Evolutionary conservation across 495 filamentous ascomycete species (phyloP).

Genomic region (Xylaria bambusicola): DNA sequence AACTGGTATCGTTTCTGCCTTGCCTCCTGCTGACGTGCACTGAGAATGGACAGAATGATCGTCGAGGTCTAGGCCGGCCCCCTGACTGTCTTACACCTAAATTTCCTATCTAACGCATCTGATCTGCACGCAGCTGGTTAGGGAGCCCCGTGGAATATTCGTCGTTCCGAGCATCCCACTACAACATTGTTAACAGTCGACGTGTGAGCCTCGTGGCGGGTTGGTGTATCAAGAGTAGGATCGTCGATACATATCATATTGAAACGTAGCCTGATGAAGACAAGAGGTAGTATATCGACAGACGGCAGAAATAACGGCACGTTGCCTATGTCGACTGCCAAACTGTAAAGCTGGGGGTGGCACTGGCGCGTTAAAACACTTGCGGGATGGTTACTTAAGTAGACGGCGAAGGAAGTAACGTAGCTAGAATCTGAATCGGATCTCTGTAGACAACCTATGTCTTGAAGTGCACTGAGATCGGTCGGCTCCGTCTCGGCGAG

Average conservation of each 20-base stretch:
- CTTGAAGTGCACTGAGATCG: neutral
- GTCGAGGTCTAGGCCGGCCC: neutral
- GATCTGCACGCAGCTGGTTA: neutral
- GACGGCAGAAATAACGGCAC: neutral
- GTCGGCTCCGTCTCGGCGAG: neutral
- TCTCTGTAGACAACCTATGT: conserved; percentile 2
- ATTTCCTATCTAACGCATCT: neutral
- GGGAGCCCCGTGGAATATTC: neutral
- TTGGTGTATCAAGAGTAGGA: neutral
- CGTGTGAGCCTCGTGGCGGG: neutral
- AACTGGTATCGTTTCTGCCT: no score
- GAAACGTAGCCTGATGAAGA: neutral
- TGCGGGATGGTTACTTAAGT: neutral
- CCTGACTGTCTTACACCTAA: conserved; percentile 12
- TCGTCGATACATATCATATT: neutral
- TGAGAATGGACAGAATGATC: conserved; percentile 5
- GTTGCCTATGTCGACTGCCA: neutral
- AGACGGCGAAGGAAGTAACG: conserved; percentile 2
- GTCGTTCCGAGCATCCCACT: neutral
- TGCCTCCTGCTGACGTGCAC: no score
- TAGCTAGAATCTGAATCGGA: conserved; percentile 12
- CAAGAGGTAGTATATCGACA: neutral
- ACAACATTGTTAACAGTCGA: neutral
- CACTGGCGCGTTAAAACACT: conserved; percentile 3
- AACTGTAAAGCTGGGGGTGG: neutral